Base-by-base conservation (phyloP, 2,329 filamentous ascomycete genomes). In the Gnomoniopsis sp. region DNA sequence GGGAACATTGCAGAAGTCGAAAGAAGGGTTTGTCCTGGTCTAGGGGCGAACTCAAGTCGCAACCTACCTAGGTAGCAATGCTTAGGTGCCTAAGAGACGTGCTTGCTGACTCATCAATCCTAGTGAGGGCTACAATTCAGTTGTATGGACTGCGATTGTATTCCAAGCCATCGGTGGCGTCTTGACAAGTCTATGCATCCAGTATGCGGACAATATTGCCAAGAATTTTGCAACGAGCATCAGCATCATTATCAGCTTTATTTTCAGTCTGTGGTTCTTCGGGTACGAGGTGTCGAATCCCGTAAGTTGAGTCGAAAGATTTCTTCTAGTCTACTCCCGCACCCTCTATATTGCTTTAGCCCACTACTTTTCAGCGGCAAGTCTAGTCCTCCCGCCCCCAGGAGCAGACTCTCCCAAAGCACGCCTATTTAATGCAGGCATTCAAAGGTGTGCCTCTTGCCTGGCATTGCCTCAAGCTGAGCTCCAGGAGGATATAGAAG, bases 151-250 rank as follows among this genome's bases (percentile, higher is more conserved):
- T 6, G 89, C 92, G 4, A 90, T 98, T 65, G 70, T 86, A 6
- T 82, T 95, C 60, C 95, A 99, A 71, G 90, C 93, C 0, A 75
- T 88, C 38, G 93, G 93, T 34, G 95, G 93, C 23, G 83, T 98
- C 30, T 77, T 96, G n/a, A 88, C 91, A 11, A 89, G 89, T 1
- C 80, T 95, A 61, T 90, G 88, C 70, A 88, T 95, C 71, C 90
- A 88, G 63, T 90, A 91, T 69, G 87, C 89, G 6, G 89, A 95
- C 75, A 96, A 95, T 68, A 96, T 96, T 70, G 88, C 91, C 60
- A 96, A 96, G 79, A 96, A 95, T 70, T 93, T 96, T 74, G 92
- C 93, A 4, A 93, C 92, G 6, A 95, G 90, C 67, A 90, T 96
- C 62, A 96, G 91, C 68, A 96, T 98, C 62, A 79, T 97, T 57